Base-by-base conservation (phyloP, 1,284 basidiomycete species). In the Sporisorium reilianum region DNA sequence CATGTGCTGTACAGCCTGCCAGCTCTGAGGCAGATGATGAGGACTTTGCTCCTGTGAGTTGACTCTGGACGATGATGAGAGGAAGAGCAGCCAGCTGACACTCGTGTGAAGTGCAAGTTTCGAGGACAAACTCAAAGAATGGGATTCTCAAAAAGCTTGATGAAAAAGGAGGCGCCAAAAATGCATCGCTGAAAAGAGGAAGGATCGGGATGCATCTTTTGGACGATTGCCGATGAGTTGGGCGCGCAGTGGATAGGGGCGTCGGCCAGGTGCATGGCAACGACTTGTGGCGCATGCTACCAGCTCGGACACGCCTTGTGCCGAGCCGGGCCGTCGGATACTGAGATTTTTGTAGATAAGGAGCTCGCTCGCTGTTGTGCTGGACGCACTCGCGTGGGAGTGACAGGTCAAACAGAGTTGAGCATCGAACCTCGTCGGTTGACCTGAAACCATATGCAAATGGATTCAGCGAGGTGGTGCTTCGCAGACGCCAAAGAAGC, bases 391-490 rank as follows among this genome's bases (percentile, higher is more conserved):
- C 44, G 44, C 44, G 44, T 46, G 45, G 44, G 44, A 26, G 25
- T 23, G 44, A 45, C 25, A 45, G 44, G 22, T 28, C 45, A 46
- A 26, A n/a, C 26, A 28, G 45, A 46, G 45, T 46, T 28, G n/a
- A n/a, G n/a, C n/a, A n/a, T n/a, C n/a, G n/a, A n/a, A n/a, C n/a
- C n/a, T n/a, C n/a, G n/a, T n/a, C n/a, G n/a, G n/a, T n/a, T n/a
- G n/a, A n/a, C n/a, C n/a, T n/a, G n/a, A n/a, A n/a, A n/a, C n/a
- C n/a, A n/a, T n/a, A n/a, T n/a, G n/a, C n/a, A n/a, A n/a, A n/a
- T n/a, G n/a, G n/a, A n/a, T n/a, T n/a, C n/a, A n/a, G n/a, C n/a
- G n/a, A n/a, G n/a, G n/a, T n/a, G n/a, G n/a, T 16, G 18, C 23
- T 26, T 34, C 12, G 34, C 8, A 34, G 18, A 44, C 22, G 41